phyloP scores from a whole-genome alignment of 2,329 filamentous ascomycete species.

The Hypoxylon sp. region DNA sequence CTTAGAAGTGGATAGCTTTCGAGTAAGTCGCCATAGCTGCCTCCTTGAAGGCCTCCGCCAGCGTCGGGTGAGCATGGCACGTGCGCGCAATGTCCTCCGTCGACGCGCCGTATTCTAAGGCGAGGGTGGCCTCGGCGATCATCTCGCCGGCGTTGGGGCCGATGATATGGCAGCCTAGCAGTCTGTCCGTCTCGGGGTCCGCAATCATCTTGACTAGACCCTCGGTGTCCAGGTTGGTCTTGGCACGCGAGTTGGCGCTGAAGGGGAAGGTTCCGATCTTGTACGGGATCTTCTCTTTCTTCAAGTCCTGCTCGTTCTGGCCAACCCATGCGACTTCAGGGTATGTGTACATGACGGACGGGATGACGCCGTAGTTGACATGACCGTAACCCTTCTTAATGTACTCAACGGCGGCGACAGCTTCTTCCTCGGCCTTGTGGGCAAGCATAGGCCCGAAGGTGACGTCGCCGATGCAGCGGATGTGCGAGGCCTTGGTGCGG shows the following conservation, averaged over 20 bases:
- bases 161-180: conserved; percentile 96
- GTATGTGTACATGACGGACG: conserved; percentile 99
- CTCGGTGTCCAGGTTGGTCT: conserved; percentile 97
- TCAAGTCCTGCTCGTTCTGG: conserved; percentile 96
- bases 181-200: conserved; percentile 94
- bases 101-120: conserved; percentile 95
- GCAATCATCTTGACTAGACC: conserved; percentile 97
- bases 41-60: conserved; percentile 99
- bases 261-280: conserved; percentile 95
- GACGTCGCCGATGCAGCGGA: conserved; percentile 94
- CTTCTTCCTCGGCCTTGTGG: conserved; percentile 99
- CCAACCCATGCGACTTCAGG: conserved; percentile 99
- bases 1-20: conserved; percentile 95
- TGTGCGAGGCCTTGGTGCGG: conserved; percentile 97
- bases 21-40: conserved; percentile 97
- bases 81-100: conserved; percentile 95
- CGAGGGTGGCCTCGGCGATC: conserved; percentile 97
- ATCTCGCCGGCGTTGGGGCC: conserved; percentile 97
- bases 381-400: conserved; percentile 98
- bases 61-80: conserved; percentile 94
- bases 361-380: conserved; percentile 98
- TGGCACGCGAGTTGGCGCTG: conserved; percentile 96
- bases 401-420: conserved; percentile 93
- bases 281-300: conserved; percentile 90
- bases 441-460: conserved; percentile 99